These are phyloP conservation scores for Suillus spraguei DNA, from an alignment of 768 basidiomycete genomes.

Conservation along the genomic window DNA sequence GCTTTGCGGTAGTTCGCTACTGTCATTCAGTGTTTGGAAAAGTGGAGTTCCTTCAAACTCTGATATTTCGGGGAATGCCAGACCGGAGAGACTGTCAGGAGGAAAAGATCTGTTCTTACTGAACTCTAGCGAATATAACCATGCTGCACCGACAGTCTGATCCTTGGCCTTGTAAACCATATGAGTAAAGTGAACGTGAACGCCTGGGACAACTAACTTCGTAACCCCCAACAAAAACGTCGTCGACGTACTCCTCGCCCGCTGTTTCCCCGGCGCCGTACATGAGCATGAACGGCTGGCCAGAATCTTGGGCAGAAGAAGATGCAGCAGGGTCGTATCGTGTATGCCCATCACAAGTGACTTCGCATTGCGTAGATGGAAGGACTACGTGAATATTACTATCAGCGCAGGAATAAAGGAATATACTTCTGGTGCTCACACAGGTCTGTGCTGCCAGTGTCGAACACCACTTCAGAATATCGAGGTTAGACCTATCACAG, in stretches of 20 bases:
- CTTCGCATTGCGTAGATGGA: conserved; percentile 25
- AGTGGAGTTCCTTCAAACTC: conserved; percentile 33
- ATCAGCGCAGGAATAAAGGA: no score
- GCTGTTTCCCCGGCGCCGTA: conserved; percentile 43
- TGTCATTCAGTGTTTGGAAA: conserved; percentile 44
- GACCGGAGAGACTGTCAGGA: conserved; percentile 42
- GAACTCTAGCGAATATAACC: conserved; percentile 31
- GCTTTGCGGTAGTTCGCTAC: conserved; percentile 17
- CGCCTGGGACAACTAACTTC: conserved; percentile 11
- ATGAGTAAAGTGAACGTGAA: conserved; percentile 27
- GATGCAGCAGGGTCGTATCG: conserved; percentile 29
- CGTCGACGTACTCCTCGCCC: conserved; percentile 39
- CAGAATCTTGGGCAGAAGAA: conserved; percentile 23
- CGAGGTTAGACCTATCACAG: not conserved
- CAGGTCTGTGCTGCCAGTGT: conserved; percentile 53
- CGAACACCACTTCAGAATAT: conserved; percentile 38
- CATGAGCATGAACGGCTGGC: conserved; percentile 25
- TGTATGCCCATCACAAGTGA: conserved; percentile 27
- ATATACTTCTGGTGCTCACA: conserved; percentile 13
- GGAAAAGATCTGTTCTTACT: conserved; percentile 13
- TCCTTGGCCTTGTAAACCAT: conserved; percentile 25
- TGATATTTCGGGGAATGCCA: conserved; percentile 43
- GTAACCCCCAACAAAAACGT: conserved; percentile 37
- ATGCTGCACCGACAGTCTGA: conserved; percentile 43
- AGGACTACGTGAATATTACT: conserved; percentile 32